Conservation (phyloP, 1,284 basidiomycete species). For the Cutaneotrichosporon dermatis region DNA sequence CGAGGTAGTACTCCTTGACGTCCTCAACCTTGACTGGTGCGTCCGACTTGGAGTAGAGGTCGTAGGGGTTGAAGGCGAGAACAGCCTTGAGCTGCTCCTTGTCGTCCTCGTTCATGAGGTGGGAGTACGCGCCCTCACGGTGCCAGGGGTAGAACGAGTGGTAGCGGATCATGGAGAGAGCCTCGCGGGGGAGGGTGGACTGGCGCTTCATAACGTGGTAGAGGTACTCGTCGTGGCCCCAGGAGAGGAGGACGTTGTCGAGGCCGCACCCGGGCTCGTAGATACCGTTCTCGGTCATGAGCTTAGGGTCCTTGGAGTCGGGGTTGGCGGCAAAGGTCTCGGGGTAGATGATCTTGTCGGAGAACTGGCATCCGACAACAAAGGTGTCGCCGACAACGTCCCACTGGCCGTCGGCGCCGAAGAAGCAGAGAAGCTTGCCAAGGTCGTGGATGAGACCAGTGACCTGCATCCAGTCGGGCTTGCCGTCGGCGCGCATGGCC, state of each 20-base stretch:
- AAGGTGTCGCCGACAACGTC: constrained; percentile 84
- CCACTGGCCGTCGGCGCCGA: constrained; percentile 72
- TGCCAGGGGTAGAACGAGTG: constrained; percentile 96
- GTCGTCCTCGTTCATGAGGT: constrained; percentile 63
- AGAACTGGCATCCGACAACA: constrained; percentile 72
- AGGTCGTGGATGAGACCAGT: constrained; percentile 79
- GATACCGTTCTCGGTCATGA: constrained; percentile 70
- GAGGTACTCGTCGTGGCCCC: constrained; percentile 72
- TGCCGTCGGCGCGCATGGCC: constrained; percentile 80
- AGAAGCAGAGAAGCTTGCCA: constrained; percentile 71
- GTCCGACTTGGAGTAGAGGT: constrained; percentile 80
- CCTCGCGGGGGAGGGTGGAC: constrained; percentile 65
- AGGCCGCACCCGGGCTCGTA: constrained; percentile 76
- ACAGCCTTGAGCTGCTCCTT: constrained; percentile 37
- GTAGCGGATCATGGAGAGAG: constrained; percentile 84
- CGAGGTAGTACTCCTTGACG: constrained; percentile 71
- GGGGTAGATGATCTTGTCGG: constrained; percentile 71
- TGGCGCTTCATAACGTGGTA: constrained; percentile 29
- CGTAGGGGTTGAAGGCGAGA: constrained; percentile 56
- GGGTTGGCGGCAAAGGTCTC: constrained; percentile 73
- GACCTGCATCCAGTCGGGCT: constrained; percentile 69
- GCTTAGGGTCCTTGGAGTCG: constrained; percentile 63
- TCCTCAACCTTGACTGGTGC: constrained; percentile 58
- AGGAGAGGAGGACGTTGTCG: constrained; percentile 83
- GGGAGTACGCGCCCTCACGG: constrained; percentile 71